Evolutionary conservation across 73 alveolate species (phyloP).

Genomic region (Stentor coeruleus): DNA sequence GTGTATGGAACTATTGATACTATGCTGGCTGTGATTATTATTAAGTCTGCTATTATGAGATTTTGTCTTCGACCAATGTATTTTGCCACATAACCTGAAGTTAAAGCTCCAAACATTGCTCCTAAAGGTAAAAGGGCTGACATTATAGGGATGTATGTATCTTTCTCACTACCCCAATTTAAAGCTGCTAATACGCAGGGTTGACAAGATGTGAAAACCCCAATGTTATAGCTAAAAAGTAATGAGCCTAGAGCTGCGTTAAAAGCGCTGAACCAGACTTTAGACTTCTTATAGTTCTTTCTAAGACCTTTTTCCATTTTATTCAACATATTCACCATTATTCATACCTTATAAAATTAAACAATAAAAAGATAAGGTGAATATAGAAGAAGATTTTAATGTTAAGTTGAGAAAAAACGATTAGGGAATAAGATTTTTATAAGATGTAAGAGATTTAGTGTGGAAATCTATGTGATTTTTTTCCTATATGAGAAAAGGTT

Average conservation of each 20-base stretch:
- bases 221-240: not conserved
- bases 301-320: too few relatives aligned
- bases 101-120: conserved; percentile 12
- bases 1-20: not conserved
- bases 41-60: not conserved
- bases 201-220: not conserved
- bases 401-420: too few relatives aligned
- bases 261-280: not conserved
- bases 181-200: not conserved
- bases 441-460: too few relatives aligned
- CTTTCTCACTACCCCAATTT: conserved; percentile 3
- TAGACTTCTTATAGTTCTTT: not conserved
- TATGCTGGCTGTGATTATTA: not conserved
- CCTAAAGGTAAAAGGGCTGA: conserved; percentile 1
- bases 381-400: too few relatives aligned
- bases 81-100: not conserved
- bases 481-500: too few relatives aligned
- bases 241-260: not conserved
- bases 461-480: too few relatives aligned
- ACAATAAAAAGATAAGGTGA: too few relatives aligned
- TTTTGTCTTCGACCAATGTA: not conserved
- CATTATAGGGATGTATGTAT: not conserved
- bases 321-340: too few relatives aligned
- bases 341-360: too few relatives aligned
- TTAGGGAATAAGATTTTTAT: too few relatives aligned